A percentile compares a stretch with the other conserved stretches of the same genome.
Evolutionary conservation across 495 filamentous ascomycete species (phyloP).

Genomic region (Penicillium manginii): DNA sequence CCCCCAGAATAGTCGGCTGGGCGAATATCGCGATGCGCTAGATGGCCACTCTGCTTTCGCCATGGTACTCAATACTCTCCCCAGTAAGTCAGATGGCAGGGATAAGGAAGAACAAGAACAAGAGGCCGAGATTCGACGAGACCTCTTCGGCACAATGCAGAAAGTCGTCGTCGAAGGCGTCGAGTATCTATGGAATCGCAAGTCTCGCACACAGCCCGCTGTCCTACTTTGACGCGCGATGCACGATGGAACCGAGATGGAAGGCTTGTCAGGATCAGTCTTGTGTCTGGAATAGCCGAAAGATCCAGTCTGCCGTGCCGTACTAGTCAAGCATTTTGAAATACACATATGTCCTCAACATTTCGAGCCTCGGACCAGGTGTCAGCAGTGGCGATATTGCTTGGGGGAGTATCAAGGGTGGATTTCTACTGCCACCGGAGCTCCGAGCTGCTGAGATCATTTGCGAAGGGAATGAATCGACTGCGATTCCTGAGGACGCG

Average conservation of each 20-base stretch:
- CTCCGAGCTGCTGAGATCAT: slow-evolving; percentile 18
- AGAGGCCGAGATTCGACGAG: slow-evolving; percentile 3
- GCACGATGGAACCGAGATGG: slow-evolving; percentile 20
- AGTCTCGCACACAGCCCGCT: slow-evolving; percentile 16
- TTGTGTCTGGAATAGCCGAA: slow-evolving; percentile 17
- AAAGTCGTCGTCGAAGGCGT: slow-evolving; percentile 20
- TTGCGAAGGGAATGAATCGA: slow-evolving; percentile 8
- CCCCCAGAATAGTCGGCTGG: slow-evolving; percentile 19
- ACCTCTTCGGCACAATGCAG: slow-evolving; percentile 16
- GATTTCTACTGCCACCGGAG: slow-evolving; percentile 20
- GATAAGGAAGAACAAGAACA: background rate
- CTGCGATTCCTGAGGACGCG: background rate
- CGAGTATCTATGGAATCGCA: slow-evolving; percentile 23
- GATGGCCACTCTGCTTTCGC: slow-evolving; percentile 19
- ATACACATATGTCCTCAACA: slow-evolving; percentile 16
- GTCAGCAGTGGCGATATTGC: slow-evolving; percentile 7
- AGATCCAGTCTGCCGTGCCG: slow-evolving; percentile 17
- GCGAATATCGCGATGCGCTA: slow-evolving; percentile 17
- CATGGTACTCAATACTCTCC: slow-evolving; percentile 13
- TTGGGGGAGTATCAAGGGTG: slow-evolving; percentile 18
- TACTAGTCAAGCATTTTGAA: slow-evolving; percentile 22
- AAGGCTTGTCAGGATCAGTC: slow-evolving; percentile 18
- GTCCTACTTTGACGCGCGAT: slow-evolving; percentile 20
- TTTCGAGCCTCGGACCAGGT: slow-evolving; percentile 6
- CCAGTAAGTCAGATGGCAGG: background rate